Conservation (phyloP, 805 yeast species). For the Spathaspora boniae region DNA sequence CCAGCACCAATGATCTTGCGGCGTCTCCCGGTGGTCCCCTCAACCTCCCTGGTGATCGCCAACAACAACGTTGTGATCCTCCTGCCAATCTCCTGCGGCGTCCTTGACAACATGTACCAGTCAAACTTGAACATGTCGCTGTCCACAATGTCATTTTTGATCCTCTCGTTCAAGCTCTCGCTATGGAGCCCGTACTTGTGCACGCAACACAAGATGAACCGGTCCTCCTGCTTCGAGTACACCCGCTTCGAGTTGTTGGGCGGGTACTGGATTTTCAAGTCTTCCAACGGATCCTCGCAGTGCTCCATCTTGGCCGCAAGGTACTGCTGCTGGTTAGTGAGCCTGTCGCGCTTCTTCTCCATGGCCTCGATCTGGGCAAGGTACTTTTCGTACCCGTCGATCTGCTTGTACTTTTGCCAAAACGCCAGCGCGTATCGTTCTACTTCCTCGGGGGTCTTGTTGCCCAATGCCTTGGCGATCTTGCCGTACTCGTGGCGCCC, state of each 20-base stretch:
- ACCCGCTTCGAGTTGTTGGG: constrained; percentile 80
- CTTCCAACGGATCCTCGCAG: constrained; percentile 57
- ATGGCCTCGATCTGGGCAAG: constrained; percentile 69
- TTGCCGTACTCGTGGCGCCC: constrained; percentile 52
- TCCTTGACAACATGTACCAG: constrained; percentile 70
- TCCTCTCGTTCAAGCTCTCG: constrained; percentile 57
- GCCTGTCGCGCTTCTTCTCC: constrained; percentile 60
- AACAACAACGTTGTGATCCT: constrained; percentile 64
- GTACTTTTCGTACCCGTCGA: constrained; percentile 72
- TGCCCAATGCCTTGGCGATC: constrained; percentile 54
- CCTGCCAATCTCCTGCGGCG: constrained; percentile 68
- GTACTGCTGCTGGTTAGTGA: constrained; percentile 52
- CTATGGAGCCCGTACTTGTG: constrained; percentile 62
- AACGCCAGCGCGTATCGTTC: constrained; percentile 55
- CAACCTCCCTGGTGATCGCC: constrained; percentile 68
- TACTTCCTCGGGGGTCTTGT: constrained; percentile 59
- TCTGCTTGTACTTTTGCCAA: constrained; percentile 57
- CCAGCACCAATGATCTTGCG: constrained; percentile 28
- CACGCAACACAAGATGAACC: constrained; percentile 58
- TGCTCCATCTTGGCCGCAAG: constrained; percentile 52
- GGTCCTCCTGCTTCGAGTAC: constrained; percentile 67
- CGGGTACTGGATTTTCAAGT: constrained; percentile 65
- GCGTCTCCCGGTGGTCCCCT: constrained; percentile 54
- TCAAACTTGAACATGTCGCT: constrained; percentile 66
- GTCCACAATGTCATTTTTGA: constrained; percentile 58